Evolutionary conservation across 495 filamentous ascomycete genomes (phyloP), one percentile per base, ranked within the genome.

Genomic region (Xylaria castorea): DNA sequence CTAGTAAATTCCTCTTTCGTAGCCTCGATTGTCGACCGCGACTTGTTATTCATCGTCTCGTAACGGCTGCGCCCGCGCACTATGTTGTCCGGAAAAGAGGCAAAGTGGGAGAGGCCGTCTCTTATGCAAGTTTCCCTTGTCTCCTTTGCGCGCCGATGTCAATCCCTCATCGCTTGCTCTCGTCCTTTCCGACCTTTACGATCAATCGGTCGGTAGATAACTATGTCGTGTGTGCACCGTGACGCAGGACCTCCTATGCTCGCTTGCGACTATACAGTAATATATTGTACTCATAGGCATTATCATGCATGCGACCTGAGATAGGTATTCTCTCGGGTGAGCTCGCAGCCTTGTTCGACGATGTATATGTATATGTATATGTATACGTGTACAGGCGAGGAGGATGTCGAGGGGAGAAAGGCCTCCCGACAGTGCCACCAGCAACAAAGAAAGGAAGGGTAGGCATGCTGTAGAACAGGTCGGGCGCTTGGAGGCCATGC

Each of bases 321-420:
- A 61, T 61, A 22, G 22, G 34, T n/a, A 22, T 11, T 1, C 32
- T 38, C 58, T 66, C 63, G 22, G 38, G 42, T 16, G 38, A 65
- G 25, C 38, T 65, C 9, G 42, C 22, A 14, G 32, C n/a, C 46
- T 53, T 18, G 27, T 20, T 66, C 46, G 64, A 66, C 44, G 8
- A 38, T 20, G 38, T 44, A 20, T 27, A 1, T 48, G 27, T 65
- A n/a, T 27, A 1, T 46, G 40, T 48, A n/a, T 55, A n/a, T 3
- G n/a, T 30, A 1, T 11, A 9, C 16, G 8, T 11, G 9, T 27
- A 36, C 25, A 22, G 30, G 18, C 44, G 18, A 25, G 8, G 63
- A 38, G 38, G 64, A 51, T 44, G 64, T 53, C 64, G 44, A 51
- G 30, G 62, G 42, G 30, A 65, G 62, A 65, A 65, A 50, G 62